Base-by-base conservation (phyloP, 371 early-diverging fungal species). In the Rhizopus arrhizus region DNA sequence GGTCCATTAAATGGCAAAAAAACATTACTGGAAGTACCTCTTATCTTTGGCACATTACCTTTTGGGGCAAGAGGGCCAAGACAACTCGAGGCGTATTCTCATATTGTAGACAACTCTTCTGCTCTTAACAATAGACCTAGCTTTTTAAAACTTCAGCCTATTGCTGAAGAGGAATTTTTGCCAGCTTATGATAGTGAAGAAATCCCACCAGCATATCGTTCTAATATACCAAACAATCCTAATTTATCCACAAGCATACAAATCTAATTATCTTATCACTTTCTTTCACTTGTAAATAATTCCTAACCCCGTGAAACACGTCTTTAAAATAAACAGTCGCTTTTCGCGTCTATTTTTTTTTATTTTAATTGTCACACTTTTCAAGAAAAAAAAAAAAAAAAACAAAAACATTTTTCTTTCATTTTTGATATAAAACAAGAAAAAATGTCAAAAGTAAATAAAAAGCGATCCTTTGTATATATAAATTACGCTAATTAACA, bases 111-210 rank as follows among this genome's bases (percentile, higher is more conserved):
- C 6, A 57, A 61, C 22, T n/a, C 32, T 3, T 43, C 53, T 5
- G 11, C 35, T 2, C 4, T 59, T 9, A n/a, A 62, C 34, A 41
- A 29, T 6, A 63, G 56, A 36, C 68, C 68, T 2, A 54, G 43
- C 31, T 67, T 67, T 34, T 29, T 67, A 15, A 35, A 49, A 10
- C 56, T 56, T 5, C 53, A 59, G 34, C 56, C 62, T 35, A 16
- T 13, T 13, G 42, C 46, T 31, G 63, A 62, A 41, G 63, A 62
- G 8, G 68, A 67, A 31, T 62, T 51, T n/a, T 48, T 67, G 36
- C 68, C 68, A 45, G 56, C 63, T 13, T 67, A 67, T 35, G 55
- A 62, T 52, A 56, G 63, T n/a, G 60, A 65, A 22, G 47, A 46
- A 22, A 12, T 55, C 10, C 68, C 68, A 11, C 68, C 68, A 10